Conservation (phyloP, 2,329 filamentous ascomycete genomes). For the Aurifilum marmelostoma region DNA sequence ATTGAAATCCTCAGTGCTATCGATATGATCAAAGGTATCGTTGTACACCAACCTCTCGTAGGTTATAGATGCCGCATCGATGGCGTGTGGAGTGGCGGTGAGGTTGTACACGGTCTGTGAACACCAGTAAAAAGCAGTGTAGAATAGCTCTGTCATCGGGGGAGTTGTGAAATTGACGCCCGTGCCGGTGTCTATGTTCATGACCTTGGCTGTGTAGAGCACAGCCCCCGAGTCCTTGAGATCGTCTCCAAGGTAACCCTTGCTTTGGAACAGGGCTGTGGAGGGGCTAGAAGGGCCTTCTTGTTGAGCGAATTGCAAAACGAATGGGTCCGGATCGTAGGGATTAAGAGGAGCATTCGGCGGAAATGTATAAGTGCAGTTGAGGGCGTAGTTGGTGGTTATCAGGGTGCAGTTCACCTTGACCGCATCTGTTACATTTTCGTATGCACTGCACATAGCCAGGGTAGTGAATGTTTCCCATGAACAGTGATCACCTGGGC, state of each 20-base stretch:
- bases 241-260: neutral
- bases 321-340: neutral
- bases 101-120: slow-evolving; percentile 19
- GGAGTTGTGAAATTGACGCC: neutral
- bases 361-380: slow-evolving; percentile 22
- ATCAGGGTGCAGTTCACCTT: slow-evolving; percentile 18
- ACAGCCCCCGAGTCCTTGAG: neutral
- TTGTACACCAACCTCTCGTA: slow-evolving; percentile 5
- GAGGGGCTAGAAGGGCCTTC: neutral
- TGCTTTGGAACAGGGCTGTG: neutral
- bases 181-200: neutral
- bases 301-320: neutral
- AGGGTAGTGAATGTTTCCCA: slow-evolving; percentile 31
- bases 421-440: slow-evolving; percentile 23
- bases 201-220: neutral
- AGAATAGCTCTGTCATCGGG: neutral
- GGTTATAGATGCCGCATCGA: neutral
- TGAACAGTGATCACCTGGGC: slow-evolving; percentile 28
- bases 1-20: neutral
- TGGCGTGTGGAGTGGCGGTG: slow-evolving; percentile 10
- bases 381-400: neutral
- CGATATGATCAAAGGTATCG: no score
- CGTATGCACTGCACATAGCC: slow-evolving; percentile 28
- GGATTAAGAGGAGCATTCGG: neutral
- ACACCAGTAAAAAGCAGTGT: slow-evolving; percentile 23